Base-by-base conservation (phyloP, 192 early-diverging fungal species). In the Gonapodya prolifera region DNA sequence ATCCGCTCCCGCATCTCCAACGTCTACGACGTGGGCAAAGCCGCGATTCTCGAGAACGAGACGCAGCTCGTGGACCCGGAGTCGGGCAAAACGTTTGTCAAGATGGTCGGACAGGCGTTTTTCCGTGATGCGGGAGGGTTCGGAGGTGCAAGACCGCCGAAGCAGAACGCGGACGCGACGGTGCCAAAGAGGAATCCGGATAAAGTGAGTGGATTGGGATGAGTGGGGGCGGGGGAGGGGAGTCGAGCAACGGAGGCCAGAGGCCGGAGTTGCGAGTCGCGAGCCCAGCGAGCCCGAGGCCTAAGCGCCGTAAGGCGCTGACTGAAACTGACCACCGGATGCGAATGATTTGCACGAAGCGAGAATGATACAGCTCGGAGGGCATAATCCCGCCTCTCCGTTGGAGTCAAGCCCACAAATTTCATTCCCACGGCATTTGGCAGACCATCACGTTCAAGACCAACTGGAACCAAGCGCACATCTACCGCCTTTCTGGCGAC, bases 401-500 rank as follows among this genome's bases (percentile, higher is more conserved):
- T 95, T 0, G 61, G 80, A 78, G 98, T 98, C 80, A 81, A 79
- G 2, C 86, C 91, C 33, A 96, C 98, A 31, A 85, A 85, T 76
- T 92, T 96, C 74, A 83, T 89, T 28, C 92, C 98, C 69, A 97
- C 98, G 80, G 87, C 89, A 30, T 82, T 95, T 75, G 81, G 92
- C 36, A 77, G 85, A 73, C 94, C 97, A 79, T 92, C 35, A 78
- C 85, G 71, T 94, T 96, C 79, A 96, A 95, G 89, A 97, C 95
- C 0, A 79, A 78, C 73, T 93, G 93, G 79, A 91, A 94, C 71
- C 94, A 95, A 84, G 98, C 98, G 30, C 95, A 95, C 2, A 79
- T 99, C 45, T 99, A 99, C 89, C 95, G 95, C 36, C 86, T 98
- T 75, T 91, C 90, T 2, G 98, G 96, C 78, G 98, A 99, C 86